phyloP scores from a whole-genome alignment of 1,284 basidiomycete species.

The Retiboletus fuscus region DNA sequence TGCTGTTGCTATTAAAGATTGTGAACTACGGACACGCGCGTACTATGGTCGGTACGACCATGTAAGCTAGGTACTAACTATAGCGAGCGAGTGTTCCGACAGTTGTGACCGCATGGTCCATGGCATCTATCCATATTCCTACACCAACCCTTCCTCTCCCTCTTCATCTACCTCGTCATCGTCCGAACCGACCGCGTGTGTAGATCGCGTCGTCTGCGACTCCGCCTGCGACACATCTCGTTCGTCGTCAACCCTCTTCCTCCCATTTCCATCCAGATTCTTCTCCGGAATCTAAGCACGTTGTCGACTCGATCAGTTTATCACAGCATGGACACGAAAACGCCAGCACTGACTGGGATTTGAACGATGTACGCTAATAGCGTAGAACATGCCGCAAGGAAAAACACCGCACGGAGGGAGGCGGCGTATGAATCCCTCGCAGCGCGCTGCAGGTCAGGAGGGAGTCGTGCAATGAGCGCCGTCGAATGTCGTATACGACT shows the following conservation, averaged over 20 bases:
- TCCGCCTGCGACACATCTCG: no score
- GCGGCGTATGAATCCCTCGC: slow-evolving; percentile 80
- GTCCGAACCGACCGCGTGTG: not conserved
- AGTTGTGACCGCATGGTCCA: no score
- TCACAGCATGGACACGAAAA: not conserved
- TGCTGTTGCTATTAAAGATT: no score
- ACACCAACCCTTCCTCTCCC: not conserved
- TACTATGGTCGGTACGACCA: no score
- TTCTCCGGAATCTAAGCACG: slow-evolving; percentile 73
- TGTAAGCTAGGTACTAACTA: no score
- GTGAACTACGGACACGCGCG: no score
- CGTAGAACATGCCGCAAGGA: slow-evolving; percentile 74
- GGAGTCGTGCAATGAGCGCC: no score
- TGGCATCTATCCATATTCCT: no score
- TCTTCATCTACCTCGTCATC: not conserved
- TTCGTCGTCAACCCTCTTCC: slow-evolving; percentile 7
- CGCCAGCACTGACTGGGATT: slow-evolving; percentile 62
- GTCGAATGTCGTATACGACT: no score
- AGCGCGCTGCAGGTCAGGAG: no score
- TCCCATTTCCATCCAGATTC: slow-evolving; percentile 55
- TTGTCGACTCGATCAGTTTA: not conserved
- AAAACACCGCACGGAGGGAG: slow-evolving; percentile 78
- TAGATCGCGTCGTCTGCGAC: slow-evolving; percentile 52
- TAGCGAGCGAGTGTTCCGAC: no score
- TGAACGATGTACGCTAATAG: slow-evolving; percentile 74